Percentiles rank a stretch among this genome's conserved stretches.
phyloP scores from a whole-genome alignment of 495 filamentous ascomycete species.

The Penicillium subrubescens region DNA sequence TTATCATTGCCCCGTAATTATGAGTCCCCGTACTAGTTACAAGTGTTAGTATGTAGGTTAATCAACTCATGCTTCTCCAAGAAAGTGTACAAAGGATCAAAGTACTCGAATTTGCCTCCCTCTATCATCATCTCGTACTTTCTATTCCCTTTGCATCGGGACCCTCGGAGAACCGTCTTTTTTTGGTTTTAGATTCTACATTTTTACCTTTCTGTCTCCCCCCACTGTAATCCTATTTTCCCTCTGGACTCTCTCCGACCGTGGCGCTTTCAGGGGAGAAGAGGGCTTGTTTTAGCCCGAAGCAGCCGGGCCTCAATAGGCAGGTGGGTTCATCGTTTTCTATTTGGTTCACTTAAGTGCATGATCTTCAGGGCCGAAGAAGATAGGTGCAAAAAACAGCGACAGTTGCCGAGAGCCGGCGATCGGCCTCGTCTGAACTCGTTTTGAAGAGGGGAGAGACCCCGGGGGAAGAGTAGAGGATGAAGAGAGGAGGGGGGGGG shows the following conservation, averaged over 20 bases:
- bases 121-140: background rate
- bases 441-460: background rate
- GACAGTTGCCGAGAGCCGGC: slow-evolving; percentile 25
- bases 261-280: slow-evolving; percentile 22
- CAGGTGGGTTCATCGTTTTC: slow-evolving; percentile 26
- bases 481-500: background rate
- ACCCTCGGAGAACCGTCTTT: slow-evolving; percentile 3
- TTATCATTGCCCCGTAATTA: background rate
- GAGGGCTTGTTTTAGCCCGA: slow-evolving; percentile 12
- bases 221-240: background rate
- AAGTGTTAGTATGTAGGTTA: too few species aligned
- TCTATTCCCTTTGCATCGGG: background rate
- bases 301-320: slow-evolving; percentile 26
- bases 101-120: background rate
- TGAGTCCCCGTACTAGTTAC: background rate
- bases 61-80: too few species aligned
- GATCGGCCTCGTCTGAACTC: slow-evolving; percentile 15
- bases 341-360: slow-evolving; percentile 3
- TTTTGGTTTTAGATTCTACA: background rate
- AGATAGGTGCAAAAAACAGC: background rate
- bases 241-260: background rate
- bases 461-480: background rate
- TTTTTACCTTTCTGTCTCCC: background rate
- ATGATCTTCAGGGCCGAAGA: slow-evolving; percentile 33
- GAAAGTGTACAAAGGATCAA: background rate